Evolutionary conservation across 1,284 basidiomycete species (phyloP).

Genomic region (Gymnopus androsaceus): DNA sequence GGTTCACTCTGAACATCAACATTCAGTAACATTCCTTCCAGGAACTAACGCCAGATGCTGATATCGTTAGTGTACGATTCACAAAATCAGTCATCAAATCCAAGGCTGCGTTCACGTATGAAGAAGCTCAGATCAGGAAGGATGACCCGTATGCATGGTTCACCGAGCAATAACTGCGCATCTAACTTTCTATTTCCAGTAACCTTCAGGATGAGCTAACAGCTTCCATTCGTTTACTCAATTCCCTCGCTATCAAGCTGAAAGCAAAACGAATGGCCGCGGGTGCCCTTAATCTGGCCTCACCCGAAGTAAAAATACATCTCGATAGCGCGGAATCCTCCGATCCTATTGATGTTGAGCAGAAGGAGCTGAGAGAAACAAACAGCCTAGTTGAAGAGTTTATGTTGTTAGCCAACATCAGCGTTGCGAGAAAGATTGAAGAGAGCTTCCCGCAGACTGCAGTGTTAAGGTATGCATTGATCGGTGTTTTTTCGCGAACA

Average conservation of each 20-base stretch:
- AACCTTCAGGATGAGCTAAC: slow-evolving; percentile 84
- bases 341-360: slow-evolving; percentile 97
- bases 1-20: slow-evolving; percentile 4
- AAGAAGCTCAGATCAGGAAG: slow-evolving; percentile 93
- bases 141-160: slow-evolving; percentile 74
- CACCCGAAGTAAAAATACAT: slow-evolving; percentile 97
- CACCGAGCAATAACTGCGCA: background rate
- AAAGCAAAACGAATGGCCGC: slow-evolving; percentile 88
- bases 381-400: slow-evolving; percentile 99
- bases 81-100: slow-evolving; percentile 97
- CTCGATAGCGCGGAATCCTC: slow-evolving; percentile 90
- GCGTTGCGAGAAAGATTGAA: slow-evolving; percentile 90
- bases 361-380: slow-evolving; percentile 91
- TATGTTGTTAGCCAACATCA: slow-evolving; percentile 97
- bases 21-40: slow-evolving; percentile 32
- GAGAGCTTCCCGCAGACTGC: slow-evolving; percentile 96
- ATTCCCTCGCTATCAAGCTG: slow-evolving; percentile 85
- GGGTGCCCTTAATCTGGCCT: slow-evolving; percentile 95
- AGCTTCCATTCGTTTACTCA: slow-evolving; percentile 86
- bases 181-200: slow-evolving; percentile 38
- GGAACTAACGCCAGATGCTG: slow-evolving; percentile 85
- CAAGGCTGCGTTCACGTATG: slow-evolving; percentile 97
- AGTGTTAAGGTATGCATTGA: slow-evolving; percentile 71
- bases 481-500: background rate
- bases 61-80: slow-evolving; percentile 91